Evolutionary conservation across 2,329 filamentous ascomycete genomes (phyloP), one percentile per base, ranked within the genome.

Genomic region (Teratosphaeriaceae sp.): DNA sequence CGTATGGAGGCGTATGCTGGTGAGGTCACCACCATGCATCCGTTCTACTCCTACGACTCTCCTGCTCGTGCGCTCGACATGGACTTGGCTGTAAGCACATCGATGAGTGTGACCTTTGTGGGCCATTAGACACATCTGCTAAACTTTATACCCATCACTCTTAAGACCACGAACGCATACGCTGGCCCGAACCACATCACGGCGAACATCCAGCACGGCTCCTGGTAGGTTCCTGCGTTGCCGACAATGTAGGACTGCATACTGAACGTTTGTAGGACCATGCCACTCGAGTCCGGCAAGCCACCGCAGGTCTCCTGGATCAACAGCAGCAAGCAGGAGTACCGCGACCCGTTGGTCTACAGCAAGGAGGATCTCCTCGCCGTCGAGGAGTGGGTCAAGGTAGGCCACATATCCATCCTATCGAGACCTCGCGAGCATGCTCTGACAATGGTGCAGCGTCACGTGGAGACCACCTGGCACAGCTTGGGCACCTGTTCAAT

Each of bases 401-500:
- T 84, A 87, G 58, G 80, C 84, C 35, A 83, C n/a, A n/a, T n/a
- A n/a, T n/a, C n/a, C n/a, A n/a, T n/a, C n/a, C n/a, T n/a, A n/a
- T n/a, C n/a, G n/a, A n/a, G n/a, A n/a, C n/a, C n/a, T n/a, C n/a
- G n/a, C n/a, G 66, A 85, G 6, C 6, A n/a, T 27, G 31, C 27
- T 26, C 2, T 1, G 16, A 15, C 18, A 40, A 46, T 50, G 20
- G 52, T 34, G 18, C 41, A 82, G 70, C 74, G 80, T 48, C 84
- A 87, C 59, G 80, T 84, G 38, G 84, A 88, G 66, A 86, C 80
- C 38, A 88, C 84, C 27, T 85, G 83, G 82, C 82, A 86, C 68
- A 65, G 67, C 15, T 69, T 79, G 11, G 54, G 75, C 29, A 88
- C 84, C 1, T 87, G 83, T 67, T 85, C 80, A 40, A 88, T 88